Base-by-base conservation (phyloP, 768 basidiomycete genomes). In the Russula compacta region DNA sequence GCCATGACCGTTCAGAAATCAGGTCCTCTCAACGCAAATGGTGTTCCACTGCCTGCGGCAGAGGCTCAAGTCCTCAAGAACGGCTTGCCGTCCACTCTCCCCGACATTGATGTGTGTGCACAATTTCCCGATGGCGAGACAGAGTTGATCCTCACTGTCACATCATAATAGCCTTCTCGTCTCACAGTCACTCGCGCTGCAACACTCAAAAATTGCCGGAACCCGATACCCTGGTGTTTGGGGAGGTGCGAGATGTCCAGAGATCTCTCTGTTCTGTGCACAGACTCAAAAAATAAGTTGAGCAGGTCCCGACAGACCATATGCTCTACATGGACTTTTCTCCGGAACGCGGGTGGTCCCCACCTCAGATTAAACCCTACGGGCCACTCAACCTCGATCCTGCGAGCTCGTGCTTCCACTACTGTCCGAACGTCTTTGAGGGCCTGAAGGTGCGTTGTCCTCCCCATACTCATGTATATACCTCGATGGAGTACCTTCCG, bases 281-380 rank as follows among this genome's bases (percentile, higher is more conserved):
- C 11, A 4, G n/a, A 14, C 29, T 55, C 46, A 49, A 36, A 29
- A 29, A 29, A 29, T 29, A 29, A 29, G 21, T 35, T 14, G 40
- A 21, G 12, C 63, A 86, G 84, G 73, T 75, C n/a, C 78, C 81
- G 69, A 83, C 82, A 5, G 89, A 93, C 73, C 88, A 93, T 71
- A 92, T 92, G 88, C 78, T 88, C 35, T 72, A 85, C 39, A 74
- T 79, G 24, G 76, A 78, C n/a, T 89, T 83, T 73, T 77, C 85
- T 52, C 84, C 85, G 0, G 64, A 70, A 17, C 76, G 72, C 4
- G 88, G 89, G 10, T 91, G 89, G 89, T 81, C 81, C 8, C 73
- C 77, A 1, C 89, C 89, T 0, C 81, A 86, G 66, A 87, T 91
- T 68, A 84, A 82, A 67, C 87, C 87, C 0, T 89, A 86, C 66